phyloP scores from a whole-genome alignment of 495 filamentous ascomycete genomes.

The Neurospora intermedia region DNA sequence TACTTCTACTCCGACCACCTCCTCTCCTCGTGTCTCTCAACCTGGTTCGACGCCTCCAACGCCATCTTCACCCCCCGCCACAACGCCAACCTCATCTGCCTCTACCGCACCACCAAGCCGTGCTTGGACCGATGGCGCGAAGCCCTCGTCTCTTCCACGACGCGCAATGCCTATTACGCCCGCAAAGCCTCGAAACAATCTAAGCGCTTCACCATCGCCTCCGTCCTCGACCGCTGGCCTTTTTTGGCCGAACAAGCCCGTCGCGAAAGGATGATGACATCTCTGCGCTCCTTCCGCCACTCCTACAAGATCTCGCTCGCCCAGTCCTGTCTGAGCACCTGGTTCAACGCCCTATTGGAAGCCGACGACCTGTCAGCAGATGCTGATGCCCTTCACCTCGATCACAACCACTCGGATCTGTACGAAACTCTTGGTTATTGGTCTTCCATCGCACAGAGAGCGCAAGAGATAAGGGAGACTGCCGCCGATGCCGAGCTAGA shows the following conservation, averaged over 20 bases:
- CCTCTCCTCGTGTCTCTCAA: constrained; percentile 7
- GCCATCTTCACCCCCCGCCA: constrained; percentile 8
- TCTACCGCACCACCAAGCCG: constrained; percentile 19
- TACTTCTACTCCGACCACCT: constrained; percentile 10
- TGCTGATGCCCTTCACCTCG: constrained; percentile 10
- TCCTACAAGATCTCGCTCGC: constrained; percentile 20
- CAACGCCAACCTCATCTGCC: constrained; percentile 17
- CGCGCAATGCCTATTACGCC: constrained; percentile 2
- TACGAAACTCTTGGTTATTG: constrained; percentile 16
- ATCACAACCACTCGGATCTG: constrained; percentile 16
- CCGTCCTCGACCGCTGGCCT: constrained; percentile 19
- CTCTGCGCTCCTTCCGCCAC: constrained; percentile 16
- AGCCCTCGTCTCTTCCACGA: neutral
- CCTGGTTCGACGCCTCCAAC: constrained; percentile 16
- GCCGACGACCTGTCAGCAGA: constrained; percentile 5
- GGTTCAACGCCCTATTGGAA: constrained; percentile 10
- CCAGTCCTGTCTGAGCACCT: constrained; percentile 9
- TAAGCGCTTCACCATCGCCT: constrained; percentile 3
- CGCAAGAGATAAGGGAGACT: constrained; percentile 6
- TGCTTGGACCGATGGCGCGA: constrained; percentile 17
- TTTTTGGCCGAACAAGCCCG: constrained; percentile 9
- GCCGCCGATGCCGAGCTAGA: constrained; percentile 22
- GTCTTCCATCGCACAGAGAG: constrained; percentile 5
- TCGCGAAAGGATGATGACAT: constrained; percentile 15
- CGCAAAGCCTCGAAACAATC: constrained; percentile 7